Evolutionary conservation across 495 filamentous ascomycete genomes (phyloP), one percentile per base, ranked within the genome.

Genomic region (Penicillium silybi): DNA sequence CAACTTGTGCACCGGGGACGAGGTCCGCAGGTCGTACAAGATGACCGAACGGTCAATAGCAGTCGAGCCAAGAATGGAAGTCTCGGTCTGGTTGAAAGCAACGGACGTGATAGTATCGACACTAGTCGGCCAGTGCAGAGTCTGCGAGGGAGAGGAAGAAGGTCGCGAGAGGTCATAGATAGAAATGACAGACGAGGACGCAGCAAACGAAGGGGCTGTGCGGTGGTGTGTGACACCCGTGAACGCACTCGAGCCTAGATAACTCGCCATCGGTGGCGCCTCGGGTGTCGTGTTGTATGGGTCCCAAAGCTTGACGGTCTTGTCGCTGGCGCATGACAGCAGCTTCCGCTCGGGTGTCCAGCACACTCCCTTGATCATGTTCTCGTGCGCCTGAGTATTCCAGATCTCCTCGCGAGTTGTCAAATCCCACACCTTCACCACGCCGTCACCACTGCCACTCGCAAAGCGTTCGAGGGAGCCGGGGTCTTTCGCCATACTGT

Each of bases 381-480:
- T 85, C 38, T 89, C 85, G 56, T 93, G 89, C 3, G 89, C 93
- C 52, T 87, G 82, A 0, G 83, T 84, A 29, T 88, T 79, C 84
- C 90, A 95, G 15, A 87, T 74, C 59, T 97, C 89, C 26, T 88
- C 86, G 38, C 85, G 75, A 23, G 80, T 87, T 4, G 86, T 80
- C 49, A 98, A 72, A 67, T 93, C 85, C 93, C 95, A 98, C 38
- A 96, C 88, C 65, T 97, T 98, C 38, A 97, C 79, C 13, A 96
- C 81, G 51, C 92, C 91, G 60, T 92, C 89, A 46, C 89, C 89
- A 52, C 84, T 87, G 22, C 89, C 89, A 49, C 86, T 90, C 9
- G 89, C 86, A 60, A 95, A 80, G 40, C 81, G 74, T 46, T 86
- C 80, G 26, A 91, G 68, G 3, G 81, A 83, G 56, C 80, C 75